Evolutionary conservation across 1,139 yeast species (phyloP), one percentile per base, ranked within the genome.

Genomic region (Debaryomyces robertsiae): DNA sequence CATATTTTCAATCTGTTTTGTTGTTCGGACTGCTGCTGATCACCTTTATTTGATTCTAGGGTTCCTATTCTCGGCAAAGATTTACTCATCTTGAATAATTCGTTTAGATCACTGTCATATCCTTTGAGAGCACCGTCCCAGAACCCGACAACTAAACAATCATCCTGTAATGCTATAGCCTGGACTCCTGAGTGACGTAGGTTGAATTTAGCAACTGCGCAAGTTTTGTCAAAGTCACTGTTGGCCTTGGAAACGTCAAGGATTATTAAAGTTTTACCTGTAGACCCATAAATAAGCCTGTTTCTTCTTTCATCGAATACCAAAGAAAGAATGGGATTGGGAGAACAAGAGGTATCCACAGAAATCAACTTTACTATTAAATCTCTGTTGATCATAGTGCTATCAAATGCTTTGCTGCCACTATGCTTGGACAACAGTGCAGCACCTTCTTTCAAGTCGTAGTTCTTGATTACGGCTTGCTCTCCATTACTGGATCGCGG

Each of bases 281-380:
- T 57, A 23, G 84, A 77, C 0, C 82, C 77, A 2, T 75, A 64
- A 2, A 75, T 44, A 1, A 76, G 48, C 0, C 43, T 32, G n/a
- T 46, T 41, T 15, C 53, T 39, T 0, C 9, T 15, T 0, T 37
- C 11, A 16, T 54, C 55, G 27, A 52, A 52, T 2, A 55, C 60
- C 25, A 77, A 38, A 0, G 76, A 63, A 0, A 79, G 58, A 0
- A 80, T 63, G 1, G 85, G 84, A 50, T 76, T 72, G 0, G 85
- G 85, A 2, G 50, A 50, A 49, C 76, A 81, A 2, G 55, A 52
- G 1, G 60, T 46, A 38, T 60, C 57, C 14, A 53, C 46, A 28
- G 61, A 59, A 0, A 55, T 37, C 2, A 69, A 39, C 1, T 45
- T 41, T 2, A 60, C 42, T 11, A 47, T 48, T 1, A 56, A 49